Evolutionary conservation across 805 yeast genomes (phyloP).

Genomic region (Saccharomycopsis sp.): DNA sequence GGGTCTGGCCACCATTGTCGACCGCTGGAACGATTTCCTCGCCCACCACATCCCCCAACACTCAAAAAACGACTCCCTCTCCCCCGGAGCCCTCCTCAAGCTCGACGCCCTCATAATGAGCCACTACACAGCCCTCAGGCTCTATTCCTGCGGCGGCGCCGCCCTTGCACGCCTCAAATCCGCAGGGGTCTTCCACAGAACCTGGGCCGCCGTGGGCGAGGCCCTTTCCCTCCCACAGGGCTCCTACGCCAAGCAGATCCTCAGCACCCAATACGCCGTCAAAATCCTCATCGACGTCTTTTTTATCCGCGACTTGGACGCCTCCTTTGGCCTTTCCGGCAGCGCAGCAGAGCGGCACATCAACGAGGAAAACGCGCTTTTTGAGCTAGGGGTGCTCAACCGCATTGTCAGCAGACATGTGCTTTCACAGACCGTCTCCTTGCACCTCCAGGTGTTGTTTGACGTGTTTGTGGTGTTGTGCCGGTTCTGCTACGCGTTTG

Average conservation of each 20-base stretch:
- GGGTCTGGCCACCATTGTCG: neutral
- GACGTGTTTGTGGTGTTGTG: slow-evolving; percentile 15
- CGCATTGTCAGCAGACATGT: slow-evolving; percentile 3
- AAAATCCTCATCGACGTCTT: slow-evolving; percentile 10
- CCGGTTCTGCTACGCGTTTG: slow-evolving; percentile 13
- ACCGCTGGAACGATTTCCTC: slow-evolving; percentile 5
- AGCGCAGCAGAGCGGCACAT: slow-evolving; percentile 1
- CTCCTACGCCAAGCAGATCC: slow-evolving; percentile 3
- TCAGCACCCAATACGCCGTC: slow-evolving; percentile 6
- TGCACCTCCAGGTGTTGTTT: slow-evolving; percentile 17
- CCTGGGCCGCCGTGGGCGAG: slow-evolving; percentile 12
- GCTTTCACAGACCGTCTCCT: slow-evolving; percentile 9
- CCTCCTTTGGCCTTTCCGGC: neutral
- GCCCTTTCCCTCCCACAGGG: neutral
- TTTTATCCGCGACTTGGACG: slow-evolving; percentile 8
- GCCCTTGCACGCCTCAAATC: slow-evolving; percentile 7
- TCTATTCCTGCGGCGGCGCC: neutral
- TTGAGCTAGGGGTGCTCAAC: slow-evolving; percentile 6
- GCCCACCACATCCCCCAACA: slow-evolving; percentile 2
- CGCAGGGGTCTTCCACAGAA: slow-evolving; percentile 11
- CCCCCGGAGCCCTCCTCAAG: slow-evolving; percentile 8
- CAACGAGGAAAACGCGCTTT: slow-evolving; percentile 4
- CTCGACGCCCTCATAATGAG: slow-evolving; percentile 10
- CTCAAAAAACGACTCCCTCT: no score
- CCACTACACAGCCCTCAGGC: slow-evolving; percentile 10